Evolutionary conservation across 164 flowering plant species (phyloP), one percentile per base, ranked within the genome.

Genomic region (Magnolia officinalis): DNA sequence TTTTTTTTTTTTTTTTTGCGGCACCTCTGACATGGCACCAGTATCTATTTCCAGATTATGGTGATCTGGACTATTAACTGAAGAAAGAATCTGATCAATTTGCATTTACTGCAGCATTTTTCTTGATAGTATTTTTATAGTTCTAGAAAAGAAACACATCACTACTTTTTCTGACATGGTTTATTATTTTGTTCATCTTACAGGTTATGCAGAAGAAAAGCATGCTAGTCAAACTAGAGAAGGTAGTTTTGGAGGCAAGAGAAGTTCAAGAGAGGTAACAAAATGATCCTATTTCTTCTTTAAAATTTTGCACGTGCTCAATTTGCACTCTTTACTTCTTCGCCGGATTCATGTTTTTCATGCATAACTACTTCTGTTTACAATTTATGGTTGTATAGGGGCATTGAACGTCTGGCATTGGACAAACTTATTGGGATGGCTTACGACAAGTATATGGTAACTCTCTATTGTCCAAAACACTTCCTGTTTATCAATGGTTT

Each of bases 381-480:
- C 23, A 21, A 23, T 78, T 20, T 79, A 18, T 70, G 66, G 21
- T 65, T 67, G 58, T 82, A 63, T 74, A 94, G 98, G 91, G 90
- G 87, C 72, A 87, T 90, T 63, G 92, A 88, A 75, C 85, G 72
- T 19, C 79, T 75, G 80, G 96, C 91, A 50, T 82, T 88, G 78
- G 89, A 94, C 82, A 89, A 90, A 83, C 96, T 94, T 75, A 86
- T 91, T 63, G 82, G 72, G 67, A 84, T 89, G 90, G 89, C 95
- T 70, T 94, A 89, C 76, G 88, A 86, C 45, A 92, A 92, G 81
- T 89, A 89, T 77, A 89, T 85, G 96, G 98, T 94, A 86, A 82
- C 45, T 37, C 45, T 65, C 21, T 65, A 24, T 65, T 65, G 37
- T 9, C 24, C 63, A 14, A 59, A 59, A 59, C n/a, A 19, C 4